phyloP scores from a whole-genome alignment of 768 basidiomycete species.

The Termitomyces sp. region DNA sequence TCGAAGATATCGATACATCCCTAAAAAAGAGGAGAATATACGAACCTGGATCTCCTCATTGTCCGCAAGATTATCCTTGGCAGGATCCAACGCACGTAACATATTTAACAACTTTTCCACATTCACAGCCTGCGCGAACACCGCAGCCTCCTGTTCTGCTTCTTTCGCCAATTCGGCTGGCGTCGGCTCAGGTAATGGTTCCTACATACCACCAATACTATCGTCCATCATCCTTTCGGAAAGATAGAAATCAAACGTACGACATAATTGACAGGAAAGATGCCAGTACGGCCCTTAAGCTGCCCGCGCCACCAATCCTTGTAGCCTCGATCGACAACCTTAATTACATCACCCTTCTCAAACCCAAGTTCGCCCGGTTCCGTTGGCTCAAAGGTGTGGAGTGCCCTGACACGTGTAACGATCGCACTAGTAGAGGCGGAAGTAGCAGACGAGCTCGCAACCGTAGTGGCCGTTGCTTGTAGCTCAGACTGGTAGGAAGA shows the following conservation, averaged over 20 bases:
- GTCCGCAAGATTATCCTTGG: slow-evolving; percentile 81
- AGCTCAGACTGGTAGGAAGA: slow-evolving; percentile 13
- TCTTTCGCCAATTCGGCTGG: slow-evolving; percentile 72
- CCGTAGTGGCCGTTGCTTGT: slow-evolving; percentile 7
- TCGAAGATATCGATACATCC: not conserved
- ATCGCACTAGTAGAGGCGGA: slow-evolving; percentile 21
- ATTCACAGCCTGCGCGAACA: slow-evolving; percentile 82
- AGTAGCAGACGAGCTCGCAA: not conserved
- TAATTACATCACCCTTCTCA: slow-evolving; percentile 89
- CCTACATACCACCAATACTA: slow-evolving; percentile 34
- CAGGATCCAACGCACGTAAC: slow-evolving; percentile 67
- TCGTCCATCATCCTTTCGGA: not conserved
- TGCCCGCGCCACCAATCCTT: slow-evolving; percentile 98
- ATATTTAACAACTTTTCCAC: slow-evolving; percentile 77
- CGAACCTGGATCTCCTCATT: slow-evolving; percentile 83
- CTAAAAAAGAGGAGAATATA: slow-evolving; percentile 1
- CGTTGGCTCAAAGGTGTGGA: slow-evolving; percentile 85
- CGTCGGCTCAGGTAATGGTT: slow-evolving; percentile 82
- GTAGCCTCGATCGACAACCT: slow-evolving; percentile 90
- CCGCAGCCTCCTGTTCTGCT: slow-evolving; percentile 79
- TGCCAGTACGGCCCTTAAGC: slow-evolving; percentile 83
- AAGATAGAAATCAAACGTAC: slow-evolving; percentile 36
- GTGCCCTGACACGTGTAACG: slow-evolving; percentile 80
- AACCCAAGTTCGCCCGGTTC: slow-evolving; percentile 90
- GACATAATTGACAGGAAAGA: slow-evolving; percentile 97